These are phyloP conservation scores for Aspergillus taichungensis DNA, from an alignment of 495 filamentous ascomycete species.

Conservation along the genomic window DNA sequence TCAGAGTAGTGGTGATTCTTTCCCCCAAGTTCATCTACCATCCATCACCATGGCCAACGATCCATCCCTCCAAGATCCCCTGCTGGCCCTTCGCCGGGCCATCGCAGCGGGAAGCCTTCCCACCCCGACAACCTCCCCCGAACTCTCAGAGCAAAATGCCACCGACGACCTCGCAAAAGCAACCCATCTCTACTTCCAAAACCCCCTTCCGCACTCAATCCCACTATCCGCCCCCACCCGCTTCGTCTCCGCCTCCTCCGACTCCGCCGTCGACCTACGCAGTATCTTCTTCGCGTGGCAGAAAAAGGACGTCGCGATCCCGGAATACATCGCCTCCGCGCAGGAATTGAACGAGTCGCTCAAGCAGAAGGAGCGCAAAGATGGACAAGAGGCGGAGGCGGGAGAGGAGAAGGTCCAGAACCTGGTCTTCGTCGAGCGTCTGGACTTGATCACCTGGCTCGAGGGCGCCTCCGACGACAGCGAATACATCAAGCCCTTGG, in stretches of 20 bases:
- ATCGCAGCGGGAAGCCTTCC: conserved; percentile 59
- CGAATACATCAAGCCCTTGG: conserved; percentile 83
- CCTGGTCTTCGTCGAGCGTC: conserved; percentile 77
- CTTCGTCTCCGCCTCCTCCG: conserved; percentile 56
- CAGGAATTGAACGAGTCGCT: conserved; percentile 75
- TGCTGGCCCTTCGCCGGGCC: conserved; percentile 68
- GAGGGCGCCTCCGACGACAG: conserved; percentile 81
- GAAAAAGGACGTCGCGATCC: conserved; percentile 79
- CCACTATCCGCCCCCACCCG: conserved; percentile 71
- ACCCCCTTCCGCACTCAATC: conserved; percentile 53
- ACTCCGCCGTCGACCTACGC: conserved; percentile 74
- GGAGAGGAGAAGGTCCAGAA: conserved; percentile 62
- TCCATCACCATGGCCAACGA: conserved; percentile 19
- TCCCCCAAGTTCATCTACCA: background rate
- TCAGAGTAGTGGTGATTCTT: too few species aligned
- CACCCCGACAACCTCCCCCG: conserved; percentile 58
- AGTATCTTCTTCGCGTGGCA: conserved; percentile 92
- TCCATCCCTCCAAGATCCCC: conserved; percentile 52
- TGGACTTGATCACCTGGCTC: conserved; percentile 87
- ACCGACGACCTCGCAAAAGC: conserved; percentile 61
- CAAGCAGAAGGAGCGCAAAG: conserved; percentile 41
- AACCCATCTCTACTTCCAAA: conserved; percentile 70
- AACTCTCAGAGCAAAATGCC: conserved; percentile 37
- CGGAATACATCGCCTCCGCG: conserved; percentile 79
- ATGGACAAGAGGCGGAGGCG: conserved; percentile 33